Base-by-base conservation (phyloP, 179 eudicot genomes). In the Camellia oleifera region DNA sequence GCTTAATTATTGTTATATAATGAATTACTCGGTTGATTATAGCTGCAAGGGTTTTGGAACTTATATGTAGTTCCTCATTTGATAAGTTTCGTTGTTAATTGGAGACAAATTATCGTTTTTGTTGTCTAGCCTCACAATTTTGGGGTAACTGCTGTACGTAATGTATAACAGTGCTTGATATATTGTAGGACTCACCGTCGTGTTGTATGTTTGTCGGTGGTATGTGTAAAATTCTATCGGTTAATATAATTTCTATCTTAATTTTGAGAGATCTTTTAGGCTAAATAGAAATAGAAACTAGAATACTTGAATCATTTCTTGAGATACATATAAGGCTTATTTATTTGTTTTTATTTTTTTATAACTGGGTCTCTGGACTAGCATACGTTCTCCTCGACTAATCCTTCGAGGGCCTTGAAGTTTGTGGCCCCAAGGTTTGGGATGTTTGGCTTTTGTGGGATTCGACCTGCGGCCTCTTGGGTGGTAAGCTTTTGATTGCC, bases 31-130 rank as follows among this genome's bases (percentile, higher is more conserved):
- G 53, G 61, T 26, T 4, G 76, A 73, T 53, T 53, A 15, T 26
- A 26, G 63, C 40, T 12, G 44, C 5, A 8, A 72, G 66, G 65
- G 50, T 57, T 57, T 61, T 61, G 70, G 70, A 46, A 58, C 32
- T 46, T 68, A 11, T 20, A 66, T 76, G 12, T 62, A 17, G 42
- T 63, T 60, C 53, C 18, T 76, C 10, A 46, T 77, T 77, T 77
- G 73, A 77, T 66, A 42, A 2, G 20, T 32, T 7, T 63, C 52
- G 14, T 50, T 52, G 44, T 77, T 65, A 17, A 32, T 42, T 15
- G 20, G 48, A 63, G 48, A 77, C 13, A 54, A 53, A 40, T 50
- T 53, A 23, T 40, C 53, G n/a, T 67, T 18, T 52, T 74, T 17
- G 14, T 40, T 32, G 65, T 77, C 32, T 77, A 50, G 58, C 46